Evolutionary conservation across 805 yeast species (phyloP).

Genomic region (Brettanomyces bruxellensis): DNA sequence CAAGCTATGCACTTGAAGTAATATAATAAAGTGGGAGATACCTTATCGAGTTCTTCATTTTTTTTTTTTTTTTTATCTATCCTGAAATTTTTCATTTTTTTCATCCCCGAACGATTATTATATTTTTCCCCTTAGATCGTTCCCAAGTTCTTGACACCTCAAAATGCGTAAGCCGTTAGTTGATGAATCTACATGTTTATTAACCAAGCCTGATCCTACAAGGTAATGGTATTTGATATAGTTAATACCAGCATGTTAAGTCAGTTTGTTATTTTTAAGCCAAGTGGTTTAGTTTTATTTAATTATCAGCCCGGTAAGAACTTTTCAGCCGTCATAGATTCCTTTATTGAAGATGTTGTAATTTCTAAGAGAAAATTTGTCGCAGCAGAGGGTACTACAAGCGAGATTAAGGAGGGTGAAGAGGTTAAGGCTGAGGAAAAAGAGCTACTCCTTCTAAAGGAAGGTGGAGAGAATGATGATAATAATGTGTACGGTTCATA

Average conservation of each 20-base stretch:
- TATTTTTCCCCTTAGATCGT: no score
- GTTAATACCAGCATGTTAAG: slow-evolving; percentile 30
- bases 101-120: no score
- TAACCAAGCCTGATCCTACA: no score
- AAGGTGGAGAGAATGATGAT: slow-evolving; percentile 13
- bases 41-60: not conserved
- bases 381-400: slow-evolving; percentile 14
- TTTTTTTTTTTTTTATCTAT: not conserved
- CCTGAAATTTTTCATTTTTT: no score
- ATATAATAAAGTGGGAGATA: no score
- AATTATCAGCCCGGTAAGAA: slow-evolving; percentile 31
- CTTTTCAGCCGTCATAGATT: slow-evolving; percentile 33
- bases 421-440: slow-evolving; percentile 6
- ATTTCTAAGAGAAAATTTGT: slow-evolving; percentile 29
- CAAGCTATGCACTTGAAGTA: no score
- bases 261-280: slow-evolving; percentile 39
- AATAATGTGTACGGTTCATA: slow-evolving; percentile 20
- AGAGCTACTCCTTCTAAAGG: slow-evolving; percentile 7
- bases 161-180: no score
- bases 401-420: slow-evolving; percentile 2
- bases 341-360: slow-evolving; percentile 39
- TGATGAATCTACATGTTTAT: no score
- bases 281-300: slow-evolving; percentile 46
- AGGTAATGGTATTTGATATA: not conserved
- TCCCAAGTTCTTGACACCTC: no score